Base-by-base conservation (phyloP, 139 green algal species). In the Axilococcus clingmanii region DNA sequence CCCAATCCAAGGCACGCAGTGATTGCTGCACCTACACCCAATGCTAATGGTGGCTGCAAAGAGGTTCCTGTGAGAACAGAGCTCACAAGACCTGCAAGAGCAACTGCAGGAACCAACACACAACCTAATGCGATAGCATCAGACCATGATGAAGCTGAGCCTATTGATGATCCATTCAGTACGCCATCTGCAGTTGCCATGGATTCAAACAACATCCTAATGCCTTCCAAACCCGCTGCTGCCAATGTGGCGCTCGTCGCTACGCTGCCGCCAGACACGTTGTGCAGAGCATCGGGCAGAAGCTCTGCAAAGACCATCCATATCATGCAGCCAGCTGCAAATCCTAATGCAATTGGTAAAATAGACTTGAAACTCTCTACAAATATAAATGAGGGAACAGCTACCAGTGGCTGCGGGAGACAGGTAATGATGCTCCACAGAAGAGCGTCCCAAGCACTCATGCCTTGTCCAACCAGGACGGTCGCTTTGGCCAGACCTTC, bases 291-390 rank as follows among this genome's bases (percentile, higher is more conserved):
- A 33, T 97, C 91, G 1, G 91, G 91, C 33, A 97, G 70, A 25
- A 98, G 72, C 75, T 97, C 91, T 2, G 85, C 89, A 52, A 94
- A 89, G 34, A 94, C 87, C 31, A 98, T 93, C 88, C 88, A 99
- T 11, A 96, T 70, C 92, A 99, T 99, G 81, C 92, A 96, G 23
- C 92, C 92, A 3, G 90, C 92, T 1, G 92, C 90, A 74, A 99
- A 97, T 40, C 92, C 92, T 47, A 97, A 61, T 6, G 80, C 88
- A 19, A 95, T 37, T 0, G 92, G 92, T 52, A 98, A 78, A 50
- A 96, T 61, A 3, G 52, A 48, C 44, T 22, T 63, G 62, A 99
- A 97, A 3, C 79, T 79, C 41, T 94, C 76, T 41, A 96, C 92
- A 68, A 97, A 98, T 35, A 94, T 31, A 62, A 83, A 99, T 12